Base-by-base conservation (phyloP, 768 basidiomycete species). In the Chalciporus sphaerocephalus region DNA sequence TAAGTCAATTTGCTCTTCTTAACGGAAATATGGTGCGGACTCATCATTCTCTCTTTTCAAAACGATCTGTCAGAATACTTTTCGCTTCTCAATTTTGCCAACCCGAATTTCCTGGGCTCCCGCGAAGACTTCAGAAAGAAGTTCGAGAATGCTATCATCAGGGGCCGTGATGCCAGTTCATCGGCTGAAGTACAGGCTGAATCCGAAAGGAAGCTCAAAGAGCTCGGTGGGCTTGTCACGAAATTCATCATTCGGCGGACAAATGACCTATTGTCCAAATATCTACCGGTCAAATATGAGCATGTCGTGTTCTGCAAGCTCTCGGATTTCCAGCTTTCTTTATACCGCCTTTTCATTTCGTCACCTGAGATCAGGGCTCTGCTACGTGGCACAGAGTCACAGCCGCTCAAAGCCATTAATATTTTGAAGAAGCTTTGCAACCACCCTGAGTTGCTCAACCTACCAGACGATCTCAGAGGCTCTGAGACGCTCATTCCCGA, bases 281-380 rank as follows among this genome's bases (percentile, higher is more conserved):
- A 97, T 58, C 67, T 99, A 22, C 96, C 96, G 8, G 92, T 99
- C 69, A 99, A 99, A 66, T 98, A 98, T 69, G 96, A 98, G 64
- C 92, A 97, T 48, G 88, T 97, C 50, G 93, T 97, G 0, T 97
- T 96, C 67, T 97, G 93, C 62, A 76, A 80, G 33, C 76, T 89
- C 4, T 92, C 90, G 2, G 74, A 84, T 13, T 83, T 96, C 55
- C 93, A 97, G 56, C 69, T 90, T 12, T 72, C 87, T 6, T 71
- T 97, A 2, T 97, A 97, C 61, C 83, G 83, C 38, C 74, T 90
- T 23, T 97, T 97, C 60, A 94, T 95, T 50, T 85, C 83, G 3
- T 95, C 92, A 2, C 91, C 92, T 6, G 92, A 92, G 59, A 95
- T 95, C 56, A 89, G 90, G 59, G 87, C 89, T 12, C 70, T 96